phyloP scores from a whole-genome alignment of 2,329 filamentous ascomycete genomes.

The Xylaria sp. region DNA sequence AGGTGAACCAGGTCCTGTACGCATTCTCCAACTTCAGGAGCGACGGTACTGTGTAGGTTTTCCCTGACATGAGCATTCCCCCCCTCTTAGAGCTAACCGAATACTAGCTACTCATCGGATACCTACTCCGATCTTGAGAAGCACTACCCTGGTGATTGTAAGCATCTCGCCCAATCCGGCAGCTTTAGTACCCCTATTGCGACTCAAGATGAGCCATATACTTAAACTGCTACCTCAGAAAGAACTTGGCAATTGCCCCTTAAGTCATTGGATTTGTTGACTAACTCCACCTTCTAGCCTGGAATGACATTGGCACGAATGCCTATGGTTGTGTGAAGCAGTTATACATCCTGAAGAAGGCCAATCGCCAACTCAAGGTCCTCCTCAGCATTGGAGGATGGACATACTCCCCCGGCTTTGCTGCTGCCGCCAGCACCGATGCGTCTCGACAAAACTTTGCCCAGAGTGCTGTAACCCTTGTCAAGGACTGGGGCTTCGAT shows the following conservation, averaged over 20 bases:
- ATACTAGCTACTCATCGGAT: slow-evolving; percentile 56
- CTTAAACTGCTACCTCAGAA: background rate
- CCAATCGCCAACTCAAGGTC: slow-evolving; percentile 70
- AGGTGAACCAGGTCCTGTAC: slow-evolving; percentile 74
- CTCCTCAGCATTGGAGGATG: slow-evolving; percentile 80
- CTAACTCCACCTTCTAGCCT: slow-evolving; percentile 34
- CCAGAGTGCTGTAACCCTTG: slow-evolving; percentile 57
- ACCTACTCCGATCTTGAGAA: slow-evolving; percentile 66
- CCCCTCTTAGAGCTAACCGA: slow-evolving; percentile 10
- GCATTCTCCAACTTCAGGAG: slow-evolving; percentile 71
- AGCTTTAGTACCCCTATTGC: background rate
- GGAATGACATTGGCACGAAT: slow-evolving; percentile 62
- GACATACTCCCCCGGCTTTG: slow-evolving; percentile 76
- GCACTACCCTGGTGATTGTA: slow-evolving; percentile 64
- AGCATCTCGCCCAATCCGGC: slow-evolving; percentile 19
- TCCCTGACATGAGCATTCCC: background rate
- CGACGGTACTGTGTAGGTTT: slow-evolving; percentile 64
- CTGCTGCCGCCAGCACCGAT: slow-evolving; percentile 58
- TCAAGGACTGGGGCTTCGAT: slow-evolving; percentile 65
- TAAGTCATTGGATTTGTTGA: slow-evolving; percentile 11
- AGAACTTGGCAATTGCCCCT: background rate
- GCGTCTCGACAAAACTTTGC: slow-evolving; percentile 63
- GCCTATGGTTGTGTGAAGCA: slow-evolving; percentile 79
- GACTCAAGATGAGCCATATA: background rate
- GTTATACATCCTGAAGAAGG: slow-evolving; percentile 69